phyloP scores from a whole-genome alignment of 78 protist species.

The Creolimax fragrantissima region DNA sequence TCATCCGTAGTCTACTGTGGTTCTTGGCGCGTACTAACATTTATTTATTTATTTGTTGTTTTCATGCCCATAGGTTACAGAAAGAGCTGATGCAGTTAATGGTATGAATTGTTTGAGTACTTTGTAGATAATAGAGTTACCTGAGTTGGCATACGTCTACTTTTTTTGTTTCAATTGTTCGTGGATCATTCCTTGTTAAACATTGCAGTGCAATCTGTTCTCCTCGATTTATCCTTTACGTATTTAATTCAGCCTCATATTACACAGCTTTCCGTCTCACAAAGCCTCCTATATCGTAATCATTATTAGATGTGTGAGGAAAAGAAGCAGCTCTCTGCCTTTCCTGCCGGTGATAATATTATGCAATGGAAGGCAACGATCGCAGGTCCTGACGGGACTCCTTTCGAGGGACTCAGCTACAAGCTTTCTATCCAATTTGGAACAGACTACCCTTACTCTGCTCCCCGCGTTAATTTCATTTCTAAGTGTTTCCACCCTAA shows the following conservation, averaged over 20 bases:
- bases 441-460: constrained; percentile 68
- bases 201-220: background rate
- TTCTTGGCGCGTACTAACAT: too few relatives aligned
- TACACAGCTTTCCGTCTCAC: background rate
- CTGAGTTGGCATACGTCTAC: background rate
- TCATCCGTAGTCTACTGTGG: too few relatives aligned
- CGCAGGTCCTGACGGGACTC: constrained; percentile 12
- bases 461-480: constrained; percentile 76
- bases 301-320: background rate
- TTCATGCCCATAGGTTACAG: background rate
- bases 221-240: background rate
- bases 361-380: constrained; percentile 65
- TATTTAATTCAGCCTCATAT: too few relatives aligned
- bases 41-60: too few relatives aligned
- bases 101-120: background rate
- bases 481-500: constrained; percentile 87
- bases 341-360: constrained; percentile 53
- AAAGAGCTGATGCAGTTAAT: background rate
- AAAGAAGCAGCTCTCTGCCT: constrained; percentile 25
- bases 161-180: background rate
- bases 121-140: background rate
- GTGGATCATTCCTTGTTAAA: background rate
- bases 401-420: constrained; percentile 68
- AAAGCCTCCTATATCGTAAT: background rate
- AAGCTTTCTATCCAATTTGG: constrained; percentile 64